Percentiles rank a stretch among this genome's conserved stretches.
These are phyloP conservation scores for Paramarasmius palmivorus DNA, from an alignment of 1,284 basidiomycete species.

Conservation along the genomic window DNA sequence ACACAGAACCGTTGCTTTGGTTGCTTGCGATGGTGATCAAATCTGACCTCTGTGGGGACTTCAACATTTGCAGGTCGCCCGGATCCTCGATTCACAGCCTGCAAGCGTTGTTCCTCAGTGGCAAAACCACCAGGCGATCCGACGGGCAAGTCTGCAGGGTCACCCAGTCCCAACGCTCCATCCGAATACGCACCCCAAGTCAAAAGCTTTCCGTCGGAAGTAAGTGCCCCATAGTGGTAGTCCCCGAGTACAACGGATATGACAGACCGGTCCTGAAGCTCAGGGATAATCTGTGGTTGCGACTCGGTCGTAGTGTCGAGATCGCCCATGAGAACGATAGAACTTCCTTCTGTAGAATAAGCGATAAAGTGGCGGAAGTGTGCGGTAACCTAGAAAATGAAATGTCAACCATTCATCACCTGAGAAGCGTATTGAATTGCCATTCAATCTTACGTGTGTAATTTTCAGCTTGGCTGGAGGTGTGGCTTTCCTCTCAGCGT, in stretches of 20 bases:
- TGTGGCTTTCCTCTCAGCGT: slow-evolving; percentile 34
- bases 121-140: slow-evolving; percentile 65
- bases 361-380: slow-evolving; percentile 80
- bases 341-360: slow-evolving; percentile 71
- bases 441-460: slow-evolving; percentile 58
- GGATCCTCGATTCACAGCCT: slow-evolving; percentile 29
- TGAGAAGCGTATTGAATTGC: slow-evolving; percentile 9
- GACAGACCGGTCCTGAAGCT: slow-evolving; percentile 70
- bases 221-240: slow-evolving; percentile 87
- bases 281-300: slow-evolving; percentile 63
- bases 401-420: slow-evolving; percentile 24
- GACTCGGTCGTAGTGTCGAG: slow-evolving; percentile 40
- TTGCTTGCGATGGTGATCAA: slow-evolving; percentile 55
- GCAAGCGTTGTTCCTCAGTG: slow-evolving; percentile 33
- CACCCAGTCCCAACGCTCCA: slow-evolving; percentile 84
- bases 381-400: slow-evolving; percentile 68
- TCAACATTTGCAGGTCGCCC: slow-evolving; percentile 45
- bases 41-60: slow-evolving; percentile 69
- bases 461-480: slow-evolving; percentile 54
- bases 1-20: slow-evolving; percentile 72
- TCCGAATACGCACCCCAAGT: slow-evolving; percentile 83
- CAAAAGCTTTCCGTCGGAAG: slow-evolving; percentile 71
- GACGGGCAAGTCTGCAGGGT: slow-evolving; percentile 50
- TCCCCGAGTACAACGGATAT: slow-evolving; percentile 89
- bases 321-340: slow-evolving; percentile 67